phyloP scores from a whole-genome alignment of 192 early-diverging fungal genomes.

The Gonapodya sp. region DNA sequence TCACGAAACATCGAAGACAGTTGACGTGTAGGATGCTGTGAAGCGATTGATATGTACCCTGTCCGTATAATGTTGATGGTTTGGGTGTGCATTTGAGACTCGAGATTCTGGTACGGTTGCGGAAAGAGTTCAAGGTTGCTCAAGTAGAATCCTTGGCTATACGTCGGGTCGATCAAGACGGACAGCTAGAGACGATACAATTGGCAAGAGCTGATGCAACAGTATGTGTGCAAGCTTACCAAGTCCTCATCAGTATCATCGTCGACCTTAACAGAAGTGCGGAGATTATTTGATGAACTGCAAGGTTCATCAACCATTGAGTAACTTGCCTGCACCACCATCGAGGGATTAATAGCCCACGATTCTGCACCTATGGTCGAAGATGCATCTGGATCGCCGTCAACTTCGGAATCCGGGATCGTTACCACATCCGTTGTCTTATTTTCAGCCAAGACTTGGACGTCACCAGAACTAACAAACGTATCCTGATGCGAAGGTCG shows the following conservation, averaged over 20 bases:
- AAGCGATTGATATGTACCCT: constrained; percentile 10
- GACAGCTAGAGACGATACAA: constrained; percentile 25
- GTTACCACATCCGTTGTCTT: no score
- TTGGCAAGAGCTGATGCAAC: neutral
- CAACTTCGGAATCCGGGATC: no score
- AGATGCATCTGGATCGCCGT: no score
- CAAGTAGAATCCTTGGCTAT: constrained; percentile 50
- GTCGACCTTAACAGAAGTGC: constrained; percentile 56
- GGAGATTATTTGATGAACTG: neutral
- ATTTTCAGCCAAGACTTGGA: no score
- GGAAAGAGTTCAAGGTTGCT: constrained; percentile 45
- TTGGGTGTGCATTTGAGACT: neutral
- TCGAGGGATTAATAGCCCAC: neutral
- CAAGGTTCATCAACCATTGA: no score
- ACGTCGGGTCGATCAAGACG: constrained; percentile 39
- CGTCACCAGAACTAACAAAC: no score
- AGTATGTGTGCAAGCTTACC: neutral
- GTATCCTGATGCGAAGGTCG: no score
- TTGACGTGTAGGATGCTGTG: constrained; percentile 65
- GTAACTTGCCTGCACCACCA: neutral
- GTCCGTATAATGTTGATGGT: neutral
- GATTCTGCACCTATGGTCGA: no score
- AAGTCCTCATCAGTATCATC: constrained; percentile 72
- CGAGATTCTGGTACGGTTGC: constrained; percentile 8
- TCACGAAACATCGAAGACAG: constrained; percentile 54